These are phyloP conservation scores for Wickerhamomyces bovis DNA, from an alignment of 805 yeast species.

Conservation along the genomic window DNA sequence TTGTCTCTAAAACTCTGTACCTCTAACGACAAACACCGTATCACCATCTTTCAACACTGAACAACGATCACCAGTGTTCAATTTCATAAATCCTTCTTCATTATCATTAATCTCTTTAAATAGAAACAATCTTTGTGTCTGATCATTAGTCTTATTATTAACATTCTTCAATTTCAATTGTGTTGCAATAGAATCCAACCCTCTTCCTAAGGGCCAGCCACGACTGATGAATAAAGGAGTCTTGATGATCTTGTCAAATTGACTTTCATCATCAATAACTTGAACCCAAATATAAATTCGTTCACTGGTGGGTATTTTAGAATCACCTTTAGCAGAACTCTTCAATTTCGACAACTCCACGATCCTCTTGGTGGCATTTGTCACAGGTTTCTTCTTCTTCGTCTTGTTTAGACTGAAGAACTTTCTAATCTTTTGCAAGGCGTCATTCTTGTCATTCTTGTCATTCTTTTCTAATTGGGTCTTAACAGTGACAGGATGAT, in stretches of 20 bases:
- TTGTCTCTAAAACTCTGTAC: conserved; percentile 9
- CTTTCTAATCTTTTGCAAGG: conserved; percentile 16
- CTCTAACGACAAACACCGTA: conserved; percentile 20
- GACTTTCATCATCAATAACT: conserved; percentile 20
- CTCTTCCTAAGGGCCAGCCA: conserved; percentile 25
- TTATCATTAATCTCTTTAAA: conserved; percentile 11
- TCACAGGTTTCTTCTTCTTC: conserved; percentile 1
- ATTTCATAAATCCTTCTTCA: conserved; percentile 8
- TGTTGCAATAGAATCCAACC: conserved; percentile 18
- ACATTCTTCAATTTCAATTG: conserved; percentile 17
- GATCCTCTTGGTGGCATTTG: conserved; percentile 16
- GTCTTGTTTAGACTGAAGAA: conserved; percentile 12
- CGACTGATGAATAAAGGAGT: conserved; percentile 19
- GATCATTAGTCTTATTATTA: conserved; percentile 21
- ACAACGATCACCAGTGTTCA: conserved; percentile 18
- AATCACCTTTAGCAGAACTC: conserved; percentile 21
- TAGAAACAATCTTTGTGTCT: conserved; percentile 13
- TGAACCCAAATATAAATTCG: conserved; percentile 21
- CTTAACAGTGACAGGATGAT: conserved; percentile 12
- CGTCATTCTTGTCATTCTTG: conserved; percentile 6
- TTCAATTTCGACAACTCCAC: conserved; percentile 17
- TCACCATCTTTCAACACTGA: conserved; percentile 14
- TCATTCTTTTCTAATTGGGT: conserved; percentile 1
- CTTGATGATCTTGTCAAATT: conserved; percentile 15
- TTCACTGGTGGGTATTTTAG: conserved; percentile 13